Evolutionary conservation across 345 rosid genomes (phyloP).

Genomic region (Camelina neglecta): DNA sequence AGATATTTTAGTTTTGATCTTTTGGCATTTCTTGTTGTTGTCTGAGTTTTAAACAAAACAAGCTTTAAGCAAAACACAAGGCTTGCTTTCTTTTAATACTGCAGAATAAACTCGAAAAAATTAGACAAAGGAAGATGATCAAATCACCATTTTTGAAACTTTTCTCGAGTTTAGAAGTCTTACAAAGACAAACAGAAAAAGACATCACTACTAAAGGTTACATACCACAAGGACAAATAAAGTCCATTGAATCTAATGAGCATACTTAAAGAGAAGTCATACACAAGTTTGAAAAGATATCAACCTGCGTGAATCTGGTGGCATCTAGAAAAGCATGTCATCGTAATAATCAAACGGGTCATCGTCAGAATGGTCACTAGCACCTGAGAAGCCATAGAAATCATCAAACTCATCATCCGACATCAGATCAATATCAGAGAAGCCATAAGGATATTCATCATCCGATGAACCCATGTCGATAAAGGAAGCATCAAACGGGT

Average conservation of each 20-base stretch:
- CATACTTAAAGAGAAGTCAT: neutral
- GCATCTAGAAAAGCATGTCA: constrained; percentile 14
- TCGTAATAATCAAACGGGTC: constrained; percentile 4
- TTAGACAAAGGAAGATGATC: constrained; percentile 2
- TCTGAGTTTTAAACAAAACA: constrained; percentile 12
- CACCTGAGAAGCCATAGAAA: constrained; percentile 44
- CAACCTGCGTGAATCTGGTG: neutral
- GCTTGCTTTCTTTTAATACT: constrained; percentile 6
- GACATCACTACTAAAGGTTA: neutral
- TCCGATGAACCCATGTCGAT: too few species aligned
- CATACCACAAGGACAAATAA: constrained; percentile 15
- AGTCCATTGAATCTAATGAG: neutral
- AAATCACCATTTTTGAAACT: neutral
- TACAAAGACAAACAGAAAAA: neutral
- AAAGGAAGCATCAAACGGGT: neutral
- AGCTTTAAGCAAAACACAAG: constrained; percentile 5
- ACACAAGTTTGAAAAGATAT: neutral
- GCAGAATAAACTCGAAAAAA: neutral
- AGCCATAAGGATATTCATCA: too few species aligned
- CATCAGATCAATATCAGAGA: too few species aligned
- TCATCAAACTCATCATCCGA: constrained; percentile 27
- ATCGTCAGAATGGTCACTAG: constrained; percentile 40
- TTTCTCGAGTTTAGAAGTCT: neutral
- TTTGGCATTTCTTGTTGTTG: neutral
- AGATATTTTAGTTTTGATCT: neutral